Conservation (phyloP, 1,139 yeast species). For the Ashbya aceris region DNA sequence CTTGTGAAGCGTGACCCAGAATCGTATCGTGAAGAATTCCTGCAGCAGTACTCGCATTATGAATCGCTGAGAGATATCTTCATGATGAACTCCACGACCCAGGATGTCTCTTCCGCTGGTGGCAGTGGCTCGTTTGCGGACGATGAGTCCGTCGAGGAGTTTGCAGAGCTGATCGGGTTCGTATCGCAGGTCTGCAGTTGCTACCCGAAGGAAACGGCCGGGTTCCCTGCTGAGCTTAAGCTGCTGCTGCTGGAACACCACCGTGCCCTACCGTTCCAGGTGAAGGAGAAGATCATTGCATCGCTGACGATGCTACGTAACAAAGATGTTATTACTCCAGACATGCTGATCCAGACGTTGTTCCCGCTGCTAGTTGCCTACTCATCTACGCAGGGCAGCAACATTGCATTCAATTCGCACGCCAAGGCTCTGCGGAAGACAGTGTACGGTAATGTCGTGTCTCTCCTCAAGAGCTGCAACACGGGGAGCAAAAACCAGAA, state of each 20-base stretch:
- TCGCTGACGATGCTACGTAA: conserved; percentile 85
- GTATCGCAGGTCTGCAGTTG: conserved; percentile 86
- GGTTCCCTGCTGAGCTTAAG: conserved; percentile 74
- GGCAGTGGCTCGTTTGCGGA: conserved; percentile 8
- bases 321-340: conserved; percentile 73
- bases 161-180: conserved; percentile 79
- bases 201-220: conserved; percentile 79
- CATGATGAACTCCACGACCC: conserved; percentile 33
- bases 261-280: conserved; percentile 69
- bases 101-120: conserved; percentile 13
- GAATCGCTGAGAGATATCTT: conserved; percentile 84
- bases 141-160: conserved; percentile 54
- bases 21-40: conserved; percentile 86
- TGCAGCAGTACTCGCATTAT: conserved; percentile 87
- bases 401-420: conserved; percentile 46
- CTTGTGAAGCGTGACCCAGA: conserved; percentile 88
- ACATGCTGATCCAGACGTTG: conserved; percentile 69
- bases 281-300: conserved; percentile 86
- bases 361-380: conserved; percentile 66
- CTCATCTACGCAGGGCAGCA: conserved; percentile 42
- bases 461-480: conserved; percentile 72
- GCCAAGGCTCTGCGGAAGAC: conserved; percentile 78
- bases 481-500: conserved; percentile 74
- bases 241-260: conserved; percentile 64
- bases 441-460: conserved; percentile 67